Base-by-base conservation (phyloP, 768 basidiomycete genomes). In the Fomitopsis serialis region DNA sequence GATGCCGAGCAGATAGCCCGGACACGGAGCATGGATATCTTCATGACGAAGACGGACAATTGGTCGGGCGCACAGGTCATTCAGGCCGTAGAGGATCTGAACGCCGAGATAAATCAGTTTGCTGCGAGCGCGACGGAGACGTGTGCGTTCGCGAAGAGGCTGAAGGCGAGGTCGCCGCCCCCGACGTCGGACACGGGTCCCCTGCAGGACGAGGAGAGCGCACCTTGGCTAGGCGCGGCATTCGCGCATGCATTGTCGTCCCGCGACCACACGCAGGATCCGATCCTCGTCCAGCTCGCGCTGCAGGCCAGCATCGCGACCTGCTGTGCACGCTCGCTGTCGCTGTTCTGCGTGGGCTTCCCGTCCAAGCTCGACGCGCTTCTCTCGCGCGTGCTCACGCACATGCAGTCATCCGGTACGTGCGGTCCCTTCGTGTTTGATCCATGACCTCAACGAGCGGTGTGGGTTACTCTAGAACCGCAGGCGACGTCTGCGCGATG, bases 61-160 rank as follows among this genome's bases (percentile, higher is more conserved):
- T 87, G 83, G 85, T 87, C 87, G 1, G 88, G 88, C 12, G 82
- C 85, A 1, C 86, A 89, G 64, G 77, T 90, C 64, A 78, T 90
- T 45, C 87, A 90, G 63, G 82, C 85, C 2, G 81, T 90, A 13
- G 83, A 86, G 57, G 88, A 90, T 61, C 76, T 90, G 66, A 90
- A 90, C 63, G 81, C 85, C 0, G 87, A 89, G 67, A 85, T 89
- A 54, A 75, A 87, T n/a, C 88, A 88, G 57, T 87, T 87, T 54
- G 84, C 87, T 9, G 86, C 87, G 15, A 79, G 83, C 22, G 87
- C 85, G 7, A 83, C 85, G 15, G 88, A 91, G 67, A 72, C 82
- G 40, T 82, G 61, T 46, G 56, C 59, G 11, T 66, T 62, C 45
- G 53, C 79, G 58, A 75, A 76, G 1, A 52, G 58, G 35, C 53